phyloP scores from a whole-genome alignment of 345 rosid genomes.

The Camelina sativa region DNA sequence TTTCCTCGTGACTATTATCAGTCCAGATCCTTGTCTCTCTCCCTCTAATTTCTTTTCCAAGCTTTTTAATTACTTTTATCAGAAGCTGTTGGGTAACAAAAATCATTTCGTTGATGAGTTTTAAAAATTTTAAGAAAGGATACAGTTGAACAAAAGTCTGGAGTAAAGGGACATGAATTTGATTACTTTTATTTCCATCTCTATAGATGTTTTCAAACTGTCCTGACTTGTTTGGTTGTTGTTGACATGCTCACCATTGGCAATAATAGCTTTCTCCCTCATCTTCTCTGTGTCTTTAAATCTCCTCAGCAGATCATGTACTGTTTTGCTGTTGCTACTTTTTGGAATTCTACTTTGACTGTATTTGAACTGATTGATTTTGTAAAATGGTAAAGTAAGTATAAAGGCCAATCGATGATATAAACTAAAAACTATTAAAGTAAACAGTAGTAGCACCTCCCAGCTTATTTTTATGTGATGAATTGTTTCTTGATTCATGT shows the following conservation, averaged over 20 bases:
- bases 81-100: conserved; percentile 5
- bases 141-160: not conserved
- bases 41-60: not conserved
- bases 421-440: not conserved
- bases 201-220: not conserved
- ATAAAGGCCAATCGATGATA: no score
- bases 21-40: not conserved
- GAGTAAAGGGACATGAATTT: not conserved
- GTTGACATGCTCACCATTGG: not conserved
- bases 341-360: conserved; percentile 17
- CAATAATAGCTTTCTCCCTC: conserved; percentile 9
- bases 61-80: conserved; percentile 11
- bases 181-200: conserved; percentile 22
- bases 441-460: not conserved
- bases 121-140: not conserved
- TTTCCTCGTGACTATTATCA: conserved; percentile 6
- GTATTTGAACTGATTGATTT: conserved; percentile 19
- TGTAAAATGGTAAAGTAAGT: conserved; percentile 8
- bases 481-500: not conserved
- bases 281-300: conserved; percentile 20
- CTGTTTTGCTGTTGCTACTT: conserved; percentile 7
- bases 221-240: not conserved
- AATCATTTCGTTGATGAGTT: not conserved
- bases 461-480: not conserved
- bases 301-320: conserved; percentile 31